A percentile compares a stretch with the other conserved stretches of the same genome.
Evolutionary conservation across 371 early-diverging fungal genomes (phyloP).

Genomic region (Apophysomyces ossiformis): DNA sequence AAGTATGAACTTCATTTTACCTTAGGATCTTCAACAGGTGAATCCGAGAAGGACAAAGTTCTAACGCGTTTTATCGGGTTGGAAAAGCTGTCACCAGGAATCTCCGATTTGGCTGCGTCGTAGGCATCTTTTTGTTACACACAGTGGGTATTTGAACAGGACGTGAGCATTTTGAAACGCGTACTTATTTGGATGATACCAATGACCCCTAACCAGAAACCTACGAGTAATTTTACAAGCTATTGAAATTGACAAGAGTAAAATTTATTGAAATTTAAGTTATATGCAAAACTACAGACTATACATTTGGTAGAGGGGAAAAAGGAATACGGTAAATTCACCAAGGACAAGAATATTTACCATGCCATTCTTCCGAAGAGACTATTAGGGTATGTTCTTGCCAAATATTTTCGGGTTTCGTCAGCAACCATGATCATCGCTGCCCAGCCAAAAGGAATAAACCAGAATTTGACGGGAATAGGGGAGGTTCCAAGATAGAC

Average conservation of each 20-base stretch:
- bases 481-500: conserved; percentile 63
- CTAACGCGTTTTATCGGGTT: not conserved
- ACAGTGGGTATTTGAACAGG: no score
- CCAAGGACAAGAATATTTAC: not conserved
- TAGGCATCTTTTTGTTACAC: no score
- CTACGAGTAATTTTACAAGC: no score
- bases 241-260: no score
- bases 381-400: conserved; percentile 43
- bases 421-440: conserved; percentile 57
- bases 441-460: conserved; percentile 70
- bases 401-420: conserved; percentile 59
- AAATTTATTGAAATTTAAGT: no score
- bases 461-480: conserved; percentile 74
- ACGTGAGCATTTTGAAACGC: no score
- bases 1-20: not conserved
- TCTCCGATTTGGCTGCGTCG: no score
- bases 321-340: not conserved
- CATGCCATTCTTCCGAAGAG: conserved; percentile 15
- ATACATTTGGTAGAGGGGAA: not conserved
- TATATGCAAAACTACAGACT: not conserved
- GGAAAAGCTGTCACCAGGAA: no score
- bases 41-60: not conserved
- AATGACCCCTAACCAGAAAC: no score
- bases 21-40: not conserved
- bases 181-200: no score